These are phyloP conservation scores for Hypoxylon sp. DNA, from an alignment of 2,329 filamentous ascomycete species.

Conservation along the genomic window DNA sequence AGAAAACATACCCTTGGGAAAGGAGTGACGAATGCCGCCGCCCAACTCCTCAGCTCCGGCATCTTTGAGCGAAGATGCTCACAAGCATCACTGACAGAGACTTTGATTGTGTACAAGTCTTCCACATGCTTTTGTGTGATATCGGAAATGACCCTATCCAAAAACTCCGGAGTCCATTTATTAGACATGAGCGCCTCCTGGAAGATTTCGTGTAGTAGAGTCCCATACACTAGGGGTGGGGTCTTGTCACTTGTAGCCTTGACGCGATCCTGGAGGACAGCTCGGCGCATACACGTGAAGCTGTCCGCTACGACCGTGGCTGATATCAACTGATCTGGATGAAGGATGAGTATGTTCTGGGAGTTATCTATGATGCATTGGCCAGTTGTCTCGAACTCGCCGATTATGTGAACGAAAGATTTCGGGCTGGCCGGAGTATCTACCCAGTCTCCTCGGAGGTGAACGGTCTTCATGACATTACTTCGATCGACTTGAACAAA, in stretches of 20 bases:
- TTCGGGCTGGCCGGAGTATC: slow-evolving; percentile 82
- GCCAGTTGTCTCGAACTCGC: slow-evolving; percentile 77
- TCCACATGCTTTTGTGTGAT: slow-evolving; percentile 86
- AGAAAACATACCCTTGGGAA: slow-evolving; percentile 72
- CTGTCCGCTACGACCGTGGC: slow-evolving; percentile 97
- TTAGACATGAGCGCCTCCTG: slow-evolving; percentile 90
- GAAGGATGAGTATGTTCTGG: slow-evolving; percentile 87
- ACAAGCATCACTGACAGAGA: slow-evolving; percentile 78
- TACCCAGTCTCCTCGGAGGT: slow-evolving; percentile 87
- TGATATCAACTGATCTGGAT: slow-evolving; percentile 95
- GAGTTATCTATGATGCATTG: slow-evolving; percentile 87
- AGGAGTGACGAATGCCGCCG: slow-evolving; percentile 81
- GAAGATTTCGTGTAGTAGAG: slow-evolving; percentile 94
- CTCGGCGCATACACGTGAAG: slow-evolving; percentile 89
- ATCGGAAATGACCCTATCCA: slow-evolving; percentile 75
- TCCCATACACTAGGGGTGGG: slow-evolving; percentile 89
- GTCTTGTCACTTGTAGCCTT: slow-evolving; percentile 89
- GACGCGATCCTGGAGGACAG: slow-evolving; percentile 93
- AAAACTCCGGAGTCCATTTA: slow-evolving; percentile 79
- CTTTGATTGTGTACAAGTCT: slow-evolving; percentile 88
- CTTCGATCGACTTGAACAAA: slow-evolving; percentile 84
- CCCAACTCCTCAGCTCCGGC: slow-evolving; percentile 86
- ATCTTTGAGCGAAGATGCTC: slow-evolving; percentile 89
- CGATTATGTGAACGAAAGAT: slow-evolving; percentile 89
- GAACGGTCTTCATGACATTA: slow-evolving; percentile 75